Percentiles rank a stretch among this genome's conserved stretches.
Evolutionary conservation across 352 stramenopile genomes (phyloP).

Genomic region (Blastocystis sp.): DNA sequence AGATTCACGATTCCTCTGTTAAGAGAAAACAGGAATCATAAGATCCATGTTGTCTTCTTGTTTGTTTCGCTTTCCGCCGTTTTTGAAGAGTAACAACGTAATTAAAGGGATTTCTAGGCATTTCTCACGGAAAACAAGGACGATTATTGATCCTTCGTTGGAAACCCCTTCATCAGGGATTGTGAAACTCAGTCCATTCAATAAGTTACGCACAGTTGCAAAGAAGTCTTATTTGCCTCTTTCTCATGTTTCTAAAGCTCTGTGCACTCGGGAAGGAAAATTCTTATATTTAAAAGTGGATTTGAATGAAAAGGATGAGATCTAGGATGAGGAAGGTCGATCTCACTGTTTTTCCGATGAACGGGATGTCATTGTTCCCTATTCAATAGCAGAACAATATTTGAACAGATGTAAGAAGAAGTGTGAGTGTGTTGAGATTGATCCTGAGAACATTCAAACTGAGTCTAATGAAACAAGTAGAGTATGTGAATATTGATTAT

Average conservation of each 20-base stretch:
- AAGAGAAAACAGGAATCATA: too few relatives aligned
- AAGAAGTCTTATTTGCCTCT: slow-evolving; percentile 10
- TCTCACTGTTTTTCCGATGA: slow-evolving; percentile 10
- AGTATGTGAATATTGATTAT: neutral
- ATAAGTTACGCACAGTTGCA: slow-evolving; percentile 1
- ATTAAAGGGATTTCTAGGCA: neutral
- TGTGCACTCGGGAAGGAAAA: slow-evolving; percentile 13
- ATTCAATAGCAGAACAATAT: neutral
- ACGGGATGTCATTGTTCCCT: slow-evolving; percentile 30
- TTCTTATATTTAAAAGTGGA: slow-evolving; percentile 4
- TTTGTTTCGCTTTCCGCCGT: neutral
- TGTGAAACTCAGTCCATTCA: slow-evolving; percentile 3
- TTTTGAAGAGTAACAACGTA: neutral
- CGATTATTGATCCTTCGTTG: neutral
- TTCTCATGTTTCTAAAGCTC: slow-evolving; percentile 42
- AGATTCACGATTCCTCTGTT: too few relatives aligned
- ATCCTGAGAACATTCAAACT: neutral
- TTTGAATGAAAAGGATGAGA: neutral
- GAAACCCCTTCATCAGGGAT: neutral
- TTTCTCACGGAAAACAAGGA: neutral
- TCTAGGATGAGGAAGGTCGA: slow-evolving; percentile 11
- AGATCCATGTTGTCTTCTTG: too few relatives aligned
- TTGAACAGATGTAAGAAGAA: slow-evolving; percentile 11
- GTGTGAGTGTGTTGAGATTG: slow-evolving; percentile 20
- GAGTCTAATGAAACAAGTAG: neutral